Evolutionary conservation across 495 filamentous ascomycete species (phyloP).

Genomic region (Letharia columbiana): DNA sequence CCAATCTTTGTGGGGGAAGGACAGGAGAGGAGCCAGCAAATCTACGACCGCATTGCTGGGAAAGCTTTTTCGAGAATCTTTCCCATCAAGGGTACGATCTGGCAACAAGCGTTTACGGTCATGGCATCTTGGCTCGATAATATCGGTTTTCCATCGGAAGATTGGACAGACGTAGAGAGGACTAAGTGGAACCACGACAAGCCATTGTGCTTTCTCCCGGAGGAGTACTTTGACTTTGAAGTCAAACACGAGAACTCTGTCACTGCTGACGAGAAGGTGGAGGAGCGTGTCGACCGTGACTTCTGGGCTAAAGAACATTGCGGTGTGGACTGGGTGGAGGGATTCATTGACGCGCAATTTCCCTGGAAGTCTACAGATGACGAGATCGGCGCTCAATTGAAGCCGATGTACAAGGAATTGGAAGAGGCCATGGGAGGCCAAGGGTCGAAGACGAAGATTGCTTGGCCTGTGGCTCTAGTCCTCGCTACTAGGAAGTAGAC

Average conservation of each 20-base stretch:
- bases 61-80: constrained; percentile 20
- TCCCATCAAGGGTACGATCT: constrained; percentile 10
- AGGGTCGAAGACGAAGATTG: constrained; percentile 10
- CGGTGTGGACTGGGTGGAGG: constrained; percentile 12
- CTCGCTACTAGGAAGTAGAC: constrained; percentile 15
- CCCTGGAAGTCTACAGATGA: constrained; percentile 18
- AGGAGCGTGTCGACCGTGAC: constrained; percentile 9
- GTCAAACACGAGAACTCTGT: constrained; percentile 6
- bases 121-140: constrained; percentile 28
- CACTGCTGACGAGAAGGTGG: constrained; percentile 11
- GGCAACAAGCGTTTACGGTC: constrained; percentile 14
- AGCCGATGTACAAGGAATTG: constrained; percentile 20
- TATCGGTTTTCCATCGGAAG: constrained; percentile 16
- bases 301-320: constrained; percentile 19
- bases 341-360: constrained; percentile 14
- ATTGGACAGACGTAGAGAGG: constrained; percentile 24
- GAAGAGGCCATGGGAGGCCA: constrained; percentile 17
- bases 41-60: constrained; percentile 21
- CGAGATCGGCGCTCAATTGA: constrained; percentile 11
- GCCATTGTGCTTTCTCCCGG: constrained; percentile 23
- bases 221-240: constrained; percentile 15
- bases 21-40: constrained; percentile 18
- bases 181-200: constrained; percentile 27
- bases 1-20: constrained; percentile 25
- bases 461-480: constrained; percentile 18